phyloP scores from a whole-genome alignment of 1,284 basidiomycete genomes.

The Ustilago bromivora region DNA sequence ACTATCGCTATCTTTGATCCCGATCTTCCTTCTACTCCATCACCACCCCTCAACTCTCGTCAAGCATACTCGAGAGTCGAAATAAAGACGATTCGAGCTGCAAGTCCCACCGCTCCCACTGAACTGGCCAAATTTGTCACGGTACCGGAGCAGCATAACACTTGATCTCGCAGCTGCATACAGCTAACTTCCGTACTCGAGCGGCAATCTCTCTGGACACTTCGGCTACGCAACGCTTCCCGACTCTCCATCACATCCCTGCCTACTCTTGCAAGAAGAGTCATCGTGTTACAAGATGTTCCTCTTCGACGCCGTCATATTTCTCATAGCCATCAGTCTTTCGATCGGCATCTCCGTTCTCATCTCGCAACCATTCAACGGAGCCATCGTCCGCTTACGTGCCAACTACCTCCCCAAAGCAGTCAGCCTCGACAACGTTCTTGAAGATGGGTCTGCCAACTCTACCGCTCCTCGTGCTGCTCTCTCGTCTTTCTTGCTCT shows the following conservation, averaged over 20 bases:
- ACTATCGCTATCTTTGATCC: background rate
- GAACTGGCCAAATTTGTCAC: background rate
- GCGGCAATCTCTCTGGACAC: background rate
- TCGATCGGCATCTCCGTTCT: constrained; percentile 54
- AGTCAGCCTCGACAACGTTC: constrained; percentile 64
- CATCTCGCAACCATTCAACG: constrained; percentile 64
- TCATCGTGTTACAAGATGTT: constrained; percentile 18
- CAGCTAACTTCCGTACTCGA: background rate
- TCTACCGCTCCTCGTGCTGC: constrained; percentile 40
- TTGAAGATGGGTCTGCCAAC: constrained; percentile 59
- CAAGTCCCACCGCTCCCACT: background rate
- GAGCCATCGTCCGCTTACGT: constrained; percentile 63
- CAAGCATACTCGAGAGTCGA: constrained; percentile 1
- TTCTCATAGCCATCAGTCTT: constrained; percentile 54
- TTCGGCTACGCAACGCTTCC: background rate
- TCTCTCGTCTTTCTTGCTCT: constrained; percentile 51
- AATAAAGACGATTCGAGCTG: background rate
- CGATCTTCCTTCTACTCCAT: background rate
- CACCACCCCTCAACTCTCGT: background rate
- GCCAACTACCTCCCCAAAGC: constrained; percentile 69
- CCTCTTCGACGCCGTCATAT: constrained; percentile 42
- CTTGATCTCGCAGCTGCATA: background rate
- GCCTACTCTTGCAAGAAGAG: background rate
- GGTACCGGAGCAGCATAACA: background rate
- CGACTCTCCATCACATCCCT: background rate